Evolutionary conservation across 371 early-diverging fungal genomes (phyloP).

Genomic region (Mucor sp.): DNA sequence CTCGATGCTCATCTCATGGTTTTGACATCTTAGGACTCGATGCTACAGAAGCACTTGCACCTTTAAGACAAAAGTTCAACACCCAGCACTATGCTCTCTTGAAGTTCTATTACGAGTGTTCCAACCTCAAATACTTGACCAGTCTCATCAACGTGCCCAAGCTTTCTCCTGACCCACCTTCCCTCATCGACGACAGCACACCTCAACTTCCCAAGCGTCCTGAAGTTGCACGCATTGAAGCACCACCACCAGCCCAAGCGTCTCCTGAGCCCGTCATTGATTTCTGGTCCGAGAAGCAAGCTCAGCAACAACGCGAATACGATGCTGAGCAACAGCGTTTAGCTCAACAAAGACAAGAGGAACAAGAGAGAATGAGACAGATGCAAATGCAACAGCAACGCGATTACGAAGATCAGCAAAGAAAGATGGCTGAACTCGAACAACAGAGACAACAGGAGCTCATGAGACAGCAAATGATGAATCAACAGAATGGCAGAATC

Average conservation of each 20-base stretch:
- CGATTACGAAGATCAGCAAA: constrained; percentile 76
- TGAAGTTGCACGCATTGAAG: constrained; percentile 23
- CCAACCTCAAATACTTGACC: constrained; percentile 87
- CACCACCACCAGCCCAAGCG: constrained; percentile 52
- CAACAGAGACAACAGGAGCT: constrained; percentile 68
- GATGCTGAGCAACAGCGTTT: constrained; percentile 71
- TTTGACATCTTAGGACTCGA: constrained; percentile 42
- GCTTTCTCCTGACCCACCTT: constrained; percentile 79
- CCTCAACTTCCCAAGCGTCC: constrained; percentile 46
- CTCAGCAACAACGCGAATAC: constrained; percentile 72
- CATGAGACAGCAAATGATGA: constrained; percentile 72
- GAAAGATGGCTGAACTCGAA: constrained; percentile 66
- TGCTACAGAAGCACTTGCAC: constrained; percentile 86
- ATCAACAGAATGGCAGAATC: constrained; percentile 75
- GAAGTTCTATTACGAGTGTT: constrained; percentile 92
- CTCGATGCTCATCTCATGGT: background rate
- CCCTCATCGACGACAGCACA: constrained; percentile 56
- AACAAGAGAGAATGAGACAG: constrained; percentile 60
- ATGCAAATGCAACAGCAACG: constrained; percentile 71
- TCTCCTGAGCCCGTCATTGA: constrained; percentile 64
- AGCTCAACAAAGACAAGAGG: constrained; percentile 61
- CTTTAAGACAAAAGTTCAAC: constrained; percentile 86
- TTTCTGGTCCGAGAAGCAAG: constrained; percentile 65
- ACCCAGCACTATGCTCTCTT: constrained; percentile 82
- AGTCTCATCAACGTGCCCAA: constrained; percentile 91